Base-by-base conservation (phyloP, 495 filamentous ascomycete species). In the Hypoxylon trugodes region DNA sequence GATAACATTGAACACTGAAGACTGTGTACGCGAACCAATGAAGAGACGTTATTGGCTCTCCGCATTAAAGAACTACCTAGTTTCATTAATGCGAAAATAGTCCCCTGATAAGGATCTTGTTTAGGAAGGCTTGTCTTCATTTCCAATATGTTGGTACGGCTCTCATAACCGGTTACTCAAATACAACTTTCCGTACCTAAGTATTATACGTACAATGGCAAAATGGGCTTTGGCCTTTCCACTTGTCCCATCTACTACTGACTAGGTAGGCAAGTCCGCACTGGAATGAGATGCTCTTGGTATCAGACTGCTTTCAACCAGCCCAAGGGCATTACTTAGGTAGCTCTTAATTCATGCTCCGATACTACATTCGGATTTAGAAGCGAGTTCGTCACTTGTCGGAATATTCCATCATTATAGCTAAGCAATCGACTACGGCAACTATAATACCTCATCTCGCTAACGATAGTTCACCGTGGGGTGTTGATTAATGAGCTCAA, bases 1-100 rank as follows among this genome's bases (percentile, higher is more conserved):
- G 59, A 65, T 54, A 42, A 37, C 49, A 55, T 58, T n/a, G 22
- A 55, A 48, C 28, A 30, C 57, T 37, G 35, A 33, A 49, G 21
- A 53, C 32, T 53, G 9, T 33, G 24, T 54, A 64, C 24, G 54
- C 65, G 59, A 64, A 32, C 65, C 65, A 64, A 68, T 68, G 33
- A 61, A 19, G 18, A 50, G 15, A 15, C 38, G 9, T 42, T 36
- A 18, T 38, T 6, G 6, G 22, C 55, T 56, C 65, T 68, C 65
- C 59, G 60, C 65, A 68, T 67, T 61, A 40, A 57, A 58, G 35
- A 26, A 10, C 33, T 5, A 21, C 40, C 53, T 48, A 61, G 46
- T 46, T 47, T 53, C 40, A 48, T 61, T 49, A 59, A 64, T 59
- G 59, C 52, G 30, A 45, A 36, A 48, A 48, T 32, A 41, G 37